A percentile compares a stretch with the other conserved stretches of the same genome.
These are phyloP conservation scores for Biscogniauxia marginata DNA, from an alignment of 2,329 filamentous ascomycete species.

Conservation along the genomic window DNA sequence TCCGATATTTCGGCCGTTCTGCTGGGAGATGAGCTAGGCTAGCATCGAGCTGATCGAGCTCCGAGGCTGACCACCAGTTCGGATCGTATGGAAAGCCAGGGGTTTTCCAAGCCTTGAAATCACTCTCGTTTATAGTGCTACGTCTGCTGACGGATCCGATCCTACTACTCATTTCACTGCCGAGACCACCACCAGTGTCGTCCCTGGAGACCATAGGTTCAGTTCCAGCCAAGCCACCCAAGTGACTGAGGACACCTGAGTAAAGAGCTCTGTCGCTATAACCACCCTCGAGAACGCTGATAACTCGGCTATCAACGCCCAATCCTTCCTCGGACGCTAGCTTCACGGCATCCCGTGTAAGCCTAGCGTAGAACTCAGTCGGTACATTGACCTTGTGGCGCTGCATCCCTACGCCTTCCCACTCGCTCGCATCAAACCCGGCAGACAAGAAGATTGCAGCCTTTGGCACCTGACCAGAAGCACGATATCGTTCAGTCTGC, in stretches of 20 bases:
- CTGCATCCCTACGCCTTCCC: conserved; percentile 91
- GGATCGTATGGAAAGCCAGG: conserved; percentile 56
- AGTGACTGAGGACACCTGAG: conserved; percentile 85
- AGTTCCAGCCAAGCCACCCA: conserved; percentile 73
- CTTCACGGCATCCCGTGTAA: conserved; percentile 80
- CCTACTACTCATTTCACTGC: conserved; percentile 57
- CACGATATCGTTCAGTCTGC: conserved; percentile 66
- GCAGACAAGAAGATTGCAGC: conserved; percentile 93
- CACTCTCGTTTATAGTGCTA: conserved; percentile 31
- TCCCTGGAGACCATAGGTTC: conserved; percentile 41
- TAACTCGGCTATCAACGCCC: conserved; percentile 76
- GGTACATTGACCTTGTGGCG: conserved; percentile 93
- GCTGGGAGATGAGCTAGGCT: conserved; percentile 50
- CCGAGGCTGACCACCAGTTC: conserved; percentile 66
- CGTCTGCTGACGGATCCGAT: conserved; percentile 40
- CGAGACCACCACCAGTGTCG: conserved; percentile 45
- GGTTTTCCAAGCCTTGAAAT: conserved; percentile 31
- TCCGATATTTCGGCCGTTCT: conserved; percentile 53
- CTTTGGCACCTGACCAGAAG: conserved; percentile 63
- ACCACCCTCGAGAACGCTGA: conserved; percentile 93
- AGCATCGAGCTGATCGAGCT: conserved; percentile 69
- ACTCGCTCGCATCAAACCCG: conserved; percentile 95
- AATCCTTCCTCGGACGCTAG: conserved; percentile 78
- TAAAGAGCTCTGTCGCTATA: conserved; percentile 90
- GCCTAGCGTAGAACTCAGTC: conserved; percentile 91